Percentiles rank a stretch among this genome's conserved stretches.
phyloP scores from a whole-genome alignment of 2,329 filamentous ascomycete species.

The Zymoseptoria pseudotritici region DNA sequence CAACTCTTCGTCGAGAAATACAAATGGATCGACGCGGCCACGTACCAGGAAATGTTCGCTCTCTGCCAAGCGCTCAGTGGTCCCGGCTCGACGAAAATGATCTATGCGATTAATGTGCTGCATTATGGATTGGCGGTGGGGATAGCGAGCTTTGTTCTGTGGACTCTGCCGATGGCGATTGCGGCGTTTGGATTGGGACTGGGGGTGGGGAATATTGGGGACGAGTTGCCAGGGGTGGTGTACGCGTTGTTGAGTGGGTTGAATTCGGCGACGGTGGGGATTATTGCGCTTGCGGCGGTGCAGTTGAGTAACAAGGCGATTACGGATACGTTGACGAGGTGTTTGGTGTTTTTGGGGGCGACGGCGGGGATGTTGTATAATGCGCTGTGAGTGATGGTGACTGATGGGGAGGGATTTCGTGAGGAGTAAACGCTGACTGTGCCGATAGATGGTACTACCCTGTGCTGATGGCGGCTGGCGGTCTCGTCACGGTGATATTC shows the following conservation, averaged over 20 bases:
- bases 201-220: slow-evolving; percentile 54
- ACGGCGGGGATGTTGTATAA: slow-evolving; percentile 63
- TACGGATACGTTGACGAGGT: slow-evolving; percentile 54
- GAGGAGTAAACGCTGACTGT: not conserved
- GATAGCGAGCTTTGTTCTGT: slow-evolving; percentile 54
- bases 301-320: slow-evolving; percentile 59
- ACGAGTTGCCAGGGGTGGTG: slow-evolving; percentile 52
- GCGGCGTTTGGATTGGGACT: slow-evolving; percentile 63
- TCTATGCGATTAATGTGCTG: slow-evolving; percentile 60
- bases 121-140: slow-evolving; percentile 54
- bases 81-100: slow-evolving; percentile 70
- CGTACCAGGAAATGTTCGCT: slow-evolving; percentile 66
- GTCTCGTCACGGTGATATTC: slow-evolving; percentile 47
- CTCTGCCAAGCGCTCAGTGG: slow-evolving; percentile 61
- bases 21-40: slow-evolving; percentile 62
- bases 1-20: slow-evolving; percentile 53
- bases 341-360: slow-evolving; percentile 57
- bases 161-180: slow-evolving; percentile 62
- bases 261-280: slow-evolving; percentile 64
- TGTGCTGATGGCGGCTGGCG: slow-evolving; percentile 51
- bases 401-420: too few relatives aligned
- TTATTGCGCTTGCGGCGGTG: slow-evolving; percentile 63
- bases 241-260: slow-evolving; percentile 66
- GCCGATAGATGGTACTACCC: slow-evolving; percentile 61
- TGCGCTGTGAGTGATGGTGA: slow-evolving; percentile 43